Evolutionary conservation across 805 yeast species (phyloP).

Genomic region (Zygoascus tannicola): DNA sequence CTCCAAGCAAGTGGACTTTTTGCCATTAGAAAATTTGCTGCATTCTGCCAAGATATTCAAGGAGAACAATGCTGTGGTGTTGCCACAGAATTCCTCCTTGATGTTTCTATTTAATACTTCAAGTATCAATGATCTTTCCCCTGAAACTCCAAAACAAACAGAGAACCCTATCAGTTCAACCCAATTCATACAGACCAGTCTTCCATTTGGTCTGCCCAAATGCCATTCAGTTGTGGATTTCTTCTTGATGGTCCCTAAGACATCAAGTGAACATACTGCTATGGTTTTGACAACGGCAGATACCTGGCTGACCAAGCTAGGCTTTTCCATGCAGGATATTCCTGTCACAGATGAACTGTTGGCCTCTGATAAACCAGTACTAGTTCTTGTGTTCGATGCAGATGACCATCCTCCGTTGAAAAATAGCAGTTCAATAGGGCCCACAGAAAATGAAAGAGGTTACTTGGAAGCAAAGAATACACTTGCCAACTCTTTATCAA

Average conservation of each 20-base stretch:
- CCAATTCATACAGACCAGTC: conserved; percentile 12
- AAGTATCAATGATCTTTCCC: conserved; percentile 7
- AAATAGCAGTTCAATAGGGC: background rate
- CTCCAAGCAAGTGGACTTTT: conserved; percentile 3
- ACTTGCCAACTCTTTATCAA: background rate
- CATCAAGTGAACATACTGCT: background rate
- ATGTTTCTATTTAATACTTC: conserved; percentile 12
- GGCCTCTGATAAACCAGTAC: conserved; percentile 4
- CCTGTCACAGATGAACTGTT: conserved; percentile 9
- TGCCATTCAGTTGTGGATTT: conserved; percentile 12
- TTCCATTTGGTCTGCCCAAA: conserved; percentile 17
- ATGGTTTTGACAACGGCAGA: conserved; percentile 5
- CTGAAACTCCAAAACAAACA: background rate
- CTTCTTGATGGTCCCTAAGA: conserved; percentile 14
- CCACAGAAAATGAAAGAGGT: background rate
- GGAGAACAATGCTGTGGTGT: conserved; percentile 3
- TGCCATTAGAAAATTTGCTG: conserved; percentile 2
- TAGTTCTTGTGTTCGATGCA: conserved; percentile 9
- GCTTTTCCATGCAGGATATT: conserved; percentile 5
- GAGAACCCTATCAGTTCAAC: background rate
- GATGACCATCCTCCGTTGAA: conserved; percentile 5
- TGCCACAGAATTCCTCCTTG: conserved; percentile 14
- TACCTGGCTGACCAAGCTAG: conserved; percentile 7
- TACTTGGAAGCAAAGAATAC: background rate
- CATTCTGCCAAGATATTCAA: conserved; percentile 1